A percentile compares a stretch with the other conserved stretches of the same genome.
These are phyloP conservation scores for Fusarium piperis DNA, from an alignment of 2,329 filamentous ascomycete genomes.

Conservation along the genomic window DNA sequence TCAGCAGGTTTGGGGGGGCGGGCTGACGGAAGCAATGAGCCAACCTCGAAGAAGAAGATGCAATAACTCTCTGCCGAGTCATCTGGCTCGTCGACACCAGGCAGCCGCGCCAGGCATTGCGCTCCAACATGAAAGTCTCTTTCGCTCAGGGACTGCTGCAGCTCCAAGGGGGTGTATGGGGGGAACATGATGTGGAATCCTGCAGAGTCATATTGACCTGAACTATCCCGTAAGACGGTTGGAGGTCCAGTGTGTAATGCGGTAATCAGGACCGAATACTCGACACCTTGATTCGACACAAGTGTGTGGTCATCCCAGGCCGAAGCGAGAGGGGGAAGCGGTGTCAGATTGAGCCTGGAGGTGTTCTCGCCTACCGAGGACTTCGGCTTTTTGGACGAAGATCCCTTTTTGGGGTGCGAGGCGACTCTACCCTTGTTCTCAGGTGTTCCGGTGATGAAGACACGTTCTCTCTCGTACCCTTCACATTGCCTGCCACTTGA, in stretches of 20 bases:
- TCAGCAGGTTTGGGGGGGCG: constrained; percentile 13
- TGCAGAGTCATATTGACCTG: constrained; percentile 31
- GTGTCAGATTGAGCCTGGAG: constrained; percentile 43
- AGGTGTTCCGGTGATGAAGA: constrained; percentile 71
- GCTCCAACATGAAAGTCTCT: constrained; percentile 54
- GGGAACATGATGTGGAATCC: constrained; percentile 52
- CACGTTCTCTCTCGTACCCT: constrained; percentile 69
- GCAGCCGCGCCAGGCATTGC: constrained; percentile 56
- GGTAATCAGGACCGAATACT: constrained; percentile 54
- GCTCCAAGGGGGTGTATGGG: constrained; percentile 51
- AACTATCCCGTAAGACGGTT: constrained; percentile 44
- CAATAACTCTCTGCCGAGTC: constrained; percentile 54
- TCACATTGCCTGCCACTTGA: constrained; percentile 66
- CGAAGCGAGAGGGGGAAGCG: constrained; percentile 55
- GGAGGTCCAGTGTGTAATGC: constrained; percentile 57
- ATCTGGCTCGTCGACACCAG: constrained; percentile 43
- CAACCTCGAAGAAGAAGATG: constrained; percentile 64
- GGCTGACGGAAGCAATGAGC: constrained; percentile 19
- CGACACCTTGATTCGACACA: constrained; percentile 51
- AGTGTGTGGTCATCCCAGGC: constrained; percentile 61
- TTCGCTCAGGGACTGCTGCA: constrained; percentile 47
- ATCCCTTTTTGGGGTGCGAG: constrained; percentile 60
- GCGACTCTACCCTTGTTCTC: constrained; percentile 65
- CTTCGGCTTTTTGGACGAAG: constrained; percentile 48
- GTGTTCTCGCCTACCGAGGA: constrained; percentile 37